Base-by-base conservation (phyloP, 495 filamentous ascomycete genomes). In the Hypoxylon lenormandii region DNA sequence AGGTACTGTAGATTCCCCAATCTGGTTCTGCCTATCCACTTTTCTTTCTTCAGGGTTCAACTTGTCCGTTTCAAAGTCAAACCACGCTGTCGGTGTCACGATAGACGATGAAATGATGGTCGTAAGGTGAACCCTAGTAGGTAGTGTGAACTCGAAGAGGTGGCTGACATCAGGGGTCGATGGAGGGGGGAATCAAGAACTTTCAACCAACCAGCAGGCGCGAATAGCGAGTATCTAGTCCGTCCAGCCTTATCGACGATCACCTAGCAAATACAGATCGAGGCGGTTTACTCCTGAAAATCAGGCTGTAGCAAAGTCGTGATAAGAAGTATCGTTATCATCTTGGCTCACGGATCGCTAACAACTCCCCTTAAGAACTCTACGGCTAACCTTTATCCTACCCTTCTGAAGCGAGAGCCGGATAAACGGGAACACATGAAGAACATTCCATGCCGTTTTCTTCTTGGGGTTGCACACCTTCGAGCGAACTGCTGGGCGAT, bases 361-460 rank as follows among this genome's bases (percentile, higher is more conserved):
- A 48, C 22, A 48, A 48, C 11, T 28, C n/a, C 46, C 15, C 4
- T n/a, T n/a, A 22, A 19, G 1, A 46, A n/a, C 15, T 42, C 38
- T n/a, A 42, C 38, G 1, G 13, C 13, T 5, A n/a, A n/a, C 15
- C 38, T 42, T 26, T n/a, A 21, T 1, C 22, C 36, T 43, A 7
- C 15, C 16, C 8, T 22, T 26, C 5, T 19, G 13, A 21, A 38
- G 36, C 21, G 30, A 21, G 19, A 50, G 15, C 19, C 62, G 67
- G 67, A 66, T 66, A 47, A 11, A 55, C 67, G 67, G 67, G 61
- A 55, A 62, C 43, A 53, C 28, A 16, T 42, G 50, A 23, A 61
- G 50, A 51, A 54, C 33, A 58, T 58, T 59, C 58, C 46, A 59
- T 18, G 48, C 52, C 45, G 21, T 51, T 66, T 55, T 56, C 22